Percentiles rank a stretch among this genome's conserved stretches.
These are phyloP conservation scores for Ceratocystis ficicola DNA, from an alignment of 2,329 filamentous ascomycete species.

Conservation along the genomic window DNA sequence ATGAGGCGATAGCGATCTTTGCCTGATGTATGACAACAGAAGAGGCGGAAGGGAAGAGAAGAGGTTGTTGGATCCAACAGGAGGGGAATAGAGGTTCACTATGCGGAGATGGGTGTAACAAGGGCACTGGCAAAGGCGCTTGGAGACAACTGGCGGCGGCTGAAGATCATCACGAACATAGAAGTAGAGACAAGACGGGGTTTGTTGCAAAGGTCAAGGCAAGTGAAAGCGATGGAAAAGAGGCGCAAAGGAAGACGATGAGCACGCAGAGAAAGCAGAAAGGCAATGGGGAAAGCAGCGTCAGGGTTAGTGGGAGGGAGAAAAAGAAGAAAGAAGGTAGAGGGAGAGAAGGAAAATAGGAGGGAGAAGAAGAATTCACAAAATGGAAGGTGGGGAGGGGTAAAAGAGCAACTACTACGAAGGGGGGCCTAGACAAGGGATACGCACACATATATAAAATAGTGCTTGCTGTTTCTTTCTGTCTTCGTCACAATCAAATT, in stretches of 20 bases:
- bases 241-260: background rate
- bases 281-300: background rate
- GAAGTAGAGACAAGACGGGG: constrained; percentile 1
- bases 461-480: background rate
- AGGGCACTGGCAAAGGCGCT: constrained; percentile 14
- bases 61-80: background rate
- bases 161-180: constrained; percentile 20
- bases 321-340: background rate
- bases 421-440: background rate
- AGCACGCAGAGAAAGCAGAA: background rate
- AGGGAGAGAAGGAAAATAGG: background rate
- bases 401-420: background rate
- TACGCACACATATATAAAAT: background rate
- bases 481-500: constrained; percentile 5
- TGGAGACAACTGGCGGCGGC: constrained; percentile 16
- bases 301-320: background rate
- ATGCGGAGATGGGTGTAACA: constrained; percentile 8
- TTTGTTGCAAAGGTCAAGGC: background rate
- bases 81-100: background rate
- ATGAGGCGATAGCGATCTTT: background rate
- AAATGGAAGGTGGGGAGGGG: background rate
- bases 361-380: background rate
- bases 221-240: background rate
- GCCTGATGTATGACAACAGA: background rate
- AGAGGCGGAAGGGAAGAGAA: background rate